Evolutionary conservation across 257 asterid genomes (phyloP).

Genomic region (Solanum habrochaites): DNA sequence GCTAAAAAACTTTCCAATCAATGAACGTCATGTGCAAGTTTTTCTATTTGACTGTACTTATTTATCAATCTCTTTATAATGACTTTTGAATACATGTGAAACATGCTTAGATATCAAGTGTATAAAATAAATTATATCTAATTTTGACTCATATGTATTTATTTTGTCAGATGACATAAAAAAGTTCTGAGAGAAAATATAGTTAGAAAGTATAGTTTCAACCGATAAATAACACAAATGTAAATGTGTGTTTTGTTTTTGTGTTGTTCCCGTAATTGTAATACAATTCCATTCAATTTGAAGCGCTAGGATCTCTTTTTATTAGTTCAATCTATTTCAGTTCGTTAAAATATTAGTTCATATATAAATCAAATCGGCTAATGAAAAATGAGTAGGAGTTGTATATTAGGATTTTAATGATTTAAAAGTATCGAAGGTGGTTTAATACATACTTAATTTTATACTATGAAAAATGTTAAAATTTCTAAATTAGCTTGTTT

Average conservation of each 20-base stretch:
- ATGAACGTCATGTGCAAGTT: rapidly evolving
- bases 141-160: not conserved
- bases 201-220: not conserved
- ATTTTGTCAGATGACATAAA: not conserved
- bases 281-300: not conserved
- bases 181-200: not conserved
- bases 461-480: not conserved
- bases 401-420: not conserved
- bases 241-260: not conserved
- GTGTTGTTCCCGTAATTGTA: not conserved
- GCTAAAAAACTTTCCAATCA: not conserved
- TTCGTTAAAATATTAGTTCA: no score
- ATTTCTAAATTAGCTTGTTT: not conserved
- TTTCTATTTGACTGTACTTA: rapidly evolving
- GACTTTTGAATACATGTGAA: not conserved
- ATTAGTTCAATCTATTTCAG: no score
- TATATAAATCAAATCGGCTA: no score
- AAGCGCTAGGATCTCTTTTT: no score
- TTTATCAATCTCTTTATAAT: not conserved
- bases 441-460: not conserved
- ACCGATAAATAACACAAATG: not conserved
- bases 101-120: not conserved
- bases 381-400: no score
- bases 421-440: no score
- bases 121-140: not conserved